Percentiles rank a stretch among this genome's conserved stretches.
phyloP scores from a whole-genome alignment of 2,329 filamentous ascomycete species.

The Exophiala dermatitidis region DNA sequence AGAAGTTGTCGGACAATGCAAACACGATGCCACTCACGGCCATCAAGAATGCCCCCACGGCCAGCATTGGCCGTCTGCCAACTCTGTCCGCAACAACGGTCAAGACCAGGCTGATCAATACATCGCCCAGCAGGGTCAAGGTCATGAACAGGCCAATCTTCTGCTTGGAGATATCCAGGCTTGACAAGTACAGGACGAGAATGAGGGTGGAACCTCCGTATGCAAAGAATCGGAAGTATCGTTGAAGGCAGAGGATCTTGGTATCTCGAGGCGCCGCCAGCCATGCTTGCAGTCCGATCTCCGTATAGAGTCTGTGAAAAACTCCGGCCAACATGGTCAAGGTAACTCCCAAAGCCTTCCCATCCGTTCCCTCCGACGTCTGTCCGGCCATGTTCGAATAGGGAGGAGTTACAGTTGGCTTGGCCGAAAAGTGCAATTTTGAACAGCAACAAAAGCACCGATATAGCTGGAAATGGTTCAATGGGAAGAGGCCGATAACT shows the following conservation, averaged over 20 bases:
- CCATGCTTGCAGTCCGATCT: conserved; percentile 13
- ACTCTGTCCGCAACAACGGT: conserved; percentile 54
- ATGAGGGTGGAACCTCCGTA: conserved; percentile 56
- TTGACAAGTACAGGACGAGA: conserved; percentile 54
- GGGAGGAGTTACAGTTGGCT: too few relatives aligned
- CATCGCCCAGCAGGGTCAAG: conserved; percentile 55
- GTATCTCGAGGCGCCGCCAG: conserved; percentile 27
- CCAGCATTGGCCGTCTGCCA: conserved; percentile 50
- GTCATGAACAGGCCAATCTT: conserved; percentile 60
- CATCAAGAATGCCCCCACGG: conserved; percentile 52
- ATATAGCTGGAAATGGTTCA: too few relatives aligned
- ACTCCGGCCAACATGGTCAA: neutral
- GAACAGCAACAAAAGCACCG: neutral
- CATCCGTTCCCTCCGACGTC: neutral
- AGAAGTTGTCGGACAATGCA: conserved; percentile 47
- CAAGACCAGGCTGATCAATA: conserved; percentile 51
- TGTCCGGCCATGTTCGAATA: neutral
- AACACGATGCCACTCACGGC: conserved; percentile 51
- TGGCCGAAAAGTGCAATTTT: too few relatives aligned
- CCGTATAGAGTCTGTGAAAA: neutral
- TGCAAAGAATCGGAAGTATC: conserved; percentile 52
- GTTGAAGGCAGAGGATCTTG: conserved; percentile 37
- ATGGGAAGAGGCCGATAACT: too few relatives aligned
- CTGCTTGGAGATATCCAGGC: conserved; percentile 49
- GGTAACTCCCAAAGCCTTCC: neutral